Evolutionary conservation across 768 basidiomycete genomes (phyloP).

Genomic region (Cubamyces sp.): DNA sequence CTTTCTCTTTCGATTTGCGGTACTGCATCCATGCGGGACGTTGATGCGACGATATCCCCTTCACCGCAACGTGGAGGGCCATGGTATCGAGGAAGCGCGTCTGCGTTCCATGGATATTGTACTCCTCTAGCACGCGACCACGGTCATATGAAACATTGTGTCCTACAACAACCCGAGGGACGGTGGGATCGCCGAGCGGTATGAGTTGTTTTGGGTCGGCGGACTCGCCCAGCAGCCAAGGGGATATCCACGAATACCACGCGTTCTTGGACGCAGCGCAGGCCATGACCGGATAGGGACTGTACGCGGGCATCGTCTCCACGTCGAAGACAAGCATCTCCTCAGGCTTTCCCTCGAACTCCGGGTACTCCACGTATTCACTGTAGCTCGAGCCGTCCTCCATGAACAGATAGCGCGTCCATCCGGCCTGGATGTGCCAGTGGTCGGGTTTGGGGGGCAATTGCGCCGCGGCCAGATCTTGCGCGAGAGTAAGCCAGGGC

Average conservation of each 20-base stretch:
- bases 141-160: constrained; percentile 97
- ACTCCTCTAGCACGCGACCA: constrained; percentile 82
- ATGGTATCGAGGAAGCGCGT: constrained; percentile 94
- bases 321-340: constrained; percentile 89
- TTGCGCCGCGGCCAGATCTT: constrained; percentile 51
- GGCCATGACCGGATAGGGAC: constrained; percentile 86
- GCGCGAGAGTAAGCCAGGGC: constrained; percentile 78
- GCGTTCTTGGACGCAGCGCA: constrained; percentile 79
- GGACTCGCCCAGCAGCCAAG: constrained; percentile 79
- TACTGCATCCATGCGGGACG: constrained; percentile 92
- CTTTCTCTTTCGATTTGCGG: constrained; percentile 67
- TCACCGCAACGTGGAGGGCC: constrained; percentile 91
- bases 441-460: constrained; percentile 65
- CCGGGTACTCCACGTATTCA: constrained; percentile 71
- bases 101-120: constrained; percentile 62
- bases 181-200: constrained; percentile 61
- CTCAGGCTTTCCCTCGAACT: constrained; percentile 66
- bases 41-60: constrained; percentile 93
- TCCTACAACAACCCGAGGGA: constrained; percentile 76
- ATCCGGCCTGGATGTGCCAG: constrained; percentile 71
- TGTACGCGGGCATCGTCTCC: constrained; percentile 85
- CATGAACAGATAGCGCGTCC: constrained; percentile 82
- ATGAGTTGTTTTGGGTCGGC: constrained; percentile 67
- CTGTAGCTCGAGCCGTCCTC: constrained; percentile 78
- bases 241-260: constrained; percentile 98